A percentile compares a stretch with the other conserved stretches of the same genome.
Conservation (phyloP, 805 yeast genomes). For the Ogataea dorogensis region DNA sequence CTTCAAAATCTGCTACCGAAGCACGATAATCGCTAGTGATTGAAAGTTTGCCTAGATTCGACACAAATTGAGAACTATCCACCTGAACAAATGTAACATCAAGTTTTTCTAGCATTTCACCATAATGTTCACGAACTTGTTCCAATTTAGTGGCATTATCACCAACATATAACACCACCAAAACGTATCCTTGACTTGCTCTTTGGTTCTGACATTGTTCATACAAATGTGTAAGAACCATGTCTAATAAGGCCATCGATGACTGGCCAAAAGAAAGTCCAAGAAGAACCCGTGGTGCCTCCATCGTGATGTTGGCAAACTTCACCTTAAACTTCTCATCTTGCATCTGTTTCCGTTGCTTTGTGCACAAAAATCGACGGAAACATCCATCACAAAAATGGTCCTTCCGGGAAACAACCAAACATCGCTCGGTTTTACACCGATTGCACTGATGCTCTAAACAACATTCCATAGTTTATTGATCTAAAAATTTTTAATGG, state of each 20-base stretch:
- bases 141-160: conserved; percentile 26
- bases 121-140: not conserved
- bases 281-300: conserved; percentile 47
- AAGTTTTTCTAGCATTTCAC: conserved; percentile 22
- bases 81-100: conserved; percentile 41
- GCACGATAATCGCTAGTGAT: conserved; percentile 34
- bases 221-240: conserved; percentile 54
- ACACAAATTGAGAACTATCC: conserved; percentile 41
- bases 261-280: conserved; percentile 67
- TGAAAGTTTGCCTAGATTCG: conserved; percentile 33
- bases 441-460: conserved; percentile 40
- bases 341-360: conserved; percentile 77
- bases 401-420: conserved; percentile 58
- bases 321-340: conserved; percentile 71
- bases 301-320: conserved; percentile 41
- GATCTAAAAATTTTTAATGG: conserved; percentile 6
- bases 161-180: conserved; percentile 52
- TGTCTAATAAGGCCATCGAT: conserved; percentile 67
- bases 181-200: conserved; percentile 65
- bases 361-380: conserved; percentile 66
- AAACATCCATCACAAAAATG: conserved; percentile 68
- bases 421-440: conserved; percentile 45
- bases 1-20: conserved; percentile 9
- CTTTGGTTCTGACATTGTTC: conserved; percentile 59
- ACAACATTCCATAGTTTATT: conserved; percentile 6